phyloP scores from a whole-genome alignment of 176 grass and related monocot species.

The Paspalum notatum region DNA sequence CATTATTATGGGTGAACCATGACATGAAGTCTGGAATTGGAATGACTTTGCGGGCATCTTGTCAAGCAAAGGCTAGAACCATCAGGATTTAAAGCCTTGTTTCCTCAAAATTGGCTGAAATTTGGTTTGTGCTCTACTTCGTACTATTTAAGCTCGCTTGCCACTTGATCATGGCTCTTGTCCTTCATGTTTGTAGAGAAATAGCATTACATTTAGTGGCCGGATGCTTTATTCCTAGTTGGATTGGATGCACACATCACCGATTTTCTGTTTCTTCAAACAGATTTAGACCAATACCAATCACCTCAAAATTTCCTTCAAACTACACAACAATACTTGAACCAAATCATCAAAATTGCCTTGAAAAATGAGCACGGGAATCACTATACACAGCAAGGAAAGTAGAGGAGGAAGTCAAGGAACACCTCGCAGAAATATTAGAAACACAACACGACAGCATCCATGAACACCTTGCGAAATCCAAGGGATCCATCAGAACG shows the following conservation, averaged over 20 bases:
- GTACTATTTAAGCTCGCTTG: not conserved
- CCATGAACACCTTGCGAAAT: conserved; percentile 34
- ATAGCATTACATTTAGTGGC: not conserved
- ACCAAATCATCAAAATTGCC: not conserved
- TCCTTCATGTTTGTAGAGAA: not conserved
- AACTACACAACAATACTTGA: not conserved
- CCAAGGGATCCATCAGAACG: not conserved
- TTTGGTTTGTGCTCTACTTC: not conserved
- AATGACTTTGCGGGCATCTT: not conserved
- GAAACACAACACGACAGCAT: not conserved
- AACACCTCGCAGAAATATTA: conserved; percentile 4
- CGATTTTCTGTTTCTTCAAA: not conserved
- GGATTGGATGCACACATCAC: not conserved
- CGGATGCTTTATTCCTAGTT: not conserved
- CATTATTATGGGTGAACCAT: not conserved
- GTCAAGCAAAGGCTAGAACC: not conserved
- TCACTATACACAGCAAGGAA: conserved; percentile 22
- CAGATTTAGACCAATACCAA: conserved; percentile 27
- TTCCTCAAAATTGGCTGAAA: not conserved
- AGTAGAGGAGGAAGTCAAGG: conserved; percentile 1
- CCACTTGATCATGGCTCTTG: not conserved
- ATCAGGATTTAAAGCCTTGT: not conserved
- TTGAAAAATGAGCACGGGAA: not conserved
- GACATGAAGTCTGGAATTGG: not conserved
- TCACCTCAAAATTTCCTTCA: not conserved